Evolutionary conservation across 306 rosid genomes (phyloP).

Genomic region (Alnus glutinosa): DNA sequence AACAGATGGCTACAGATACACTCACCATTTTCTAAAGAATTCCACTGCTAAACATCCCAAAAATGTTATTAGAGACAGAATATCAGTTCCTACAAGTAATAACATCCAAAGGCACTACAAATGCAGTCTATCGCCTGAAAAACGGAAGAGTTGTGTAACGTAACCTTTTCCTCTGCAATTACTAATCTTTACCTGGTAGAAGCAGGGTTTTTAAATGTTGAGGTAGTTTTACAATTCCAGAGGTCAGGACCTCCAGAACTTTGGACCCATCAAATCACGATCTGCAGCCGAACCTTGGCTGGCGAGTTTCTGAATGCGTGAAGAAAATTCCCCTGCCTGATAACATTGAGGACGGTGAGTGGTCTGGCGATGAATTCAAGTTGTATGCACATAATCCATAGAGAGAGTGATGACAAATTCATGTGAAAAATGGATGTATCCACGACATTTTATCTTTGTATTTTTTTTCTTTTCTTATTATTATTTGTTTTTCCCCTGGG

Average conservation of each 20-base stretch:
- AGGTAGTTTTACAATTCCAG: conserved; percentile 18
- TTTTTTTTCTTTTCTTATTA: not conserved
- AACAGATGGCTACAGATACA: not conserved
- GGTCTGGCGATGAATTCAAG: conserved; percentile 10
- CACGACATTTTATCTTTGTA: not conserved
- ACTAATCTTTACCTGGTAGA: not conserved
- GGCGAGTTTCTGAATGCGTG: conserved; percentile 78
- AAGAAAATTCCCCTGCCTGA: conserved; percentile 93
- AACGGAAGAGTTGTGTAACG: not conserved
- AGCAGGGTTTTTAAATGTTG: not conserved
- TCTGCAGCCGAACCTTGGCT: conserved; percentile 71
- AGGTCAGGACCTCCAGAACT: conserved; percentile 61
- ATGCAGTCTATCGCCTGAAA: not conserved
- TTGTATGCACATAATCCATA: not conserved
- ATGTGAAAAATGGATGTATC: not conserved
- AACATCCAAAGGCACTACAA: not conserved
- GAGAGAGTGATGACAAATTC: not conserved
- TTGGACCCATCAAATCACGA: conserved; percentile 56
- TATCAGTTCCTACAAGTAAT: not conserved
- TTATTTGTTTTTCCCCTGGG: not conserved
- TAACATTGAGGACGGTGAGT: conserved; percentile 32
- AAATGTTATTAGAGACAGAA: not conserved
- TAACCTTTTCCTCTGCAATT: not conserved
- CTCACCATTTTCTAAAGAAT: not conserved
- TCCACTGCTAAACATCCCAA: not conserved